Evolutionary conservation across 2,329 filamentous ascomycete genomes (phyloP).

Genomic region (Dactylellina sp.): DNA sequence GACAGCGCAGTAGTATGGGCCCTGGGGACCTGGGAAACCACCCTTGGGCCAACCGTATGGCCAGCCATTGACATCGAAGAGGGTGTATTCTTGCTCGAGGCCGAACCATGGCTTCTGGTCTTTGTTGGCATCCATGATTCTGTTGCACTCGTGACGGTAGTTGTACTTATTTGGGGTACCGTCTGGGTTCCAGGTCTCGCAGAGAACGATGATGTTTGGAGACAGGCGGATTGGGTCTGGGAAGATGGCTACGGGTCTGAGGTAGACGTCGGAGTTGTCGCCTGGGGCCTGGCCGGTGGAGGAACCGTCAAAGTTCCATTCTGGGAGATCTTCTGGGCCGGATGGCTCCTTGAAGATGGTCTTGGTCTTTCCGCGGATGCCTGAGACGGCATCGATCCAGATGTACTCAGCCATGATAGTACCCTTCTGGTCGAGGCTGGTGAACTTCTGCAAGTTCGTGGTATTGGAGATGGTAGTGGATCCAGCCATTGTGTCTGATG

Average conservation of each 20-base stretch:
- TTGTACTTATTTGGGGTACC: conserved; percentile 98
- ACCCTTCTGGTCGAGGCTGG: conserved; percentile 89
- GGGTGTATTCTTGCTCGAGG: conserved; percentile 97
- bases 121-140: conserved; percentile 89
- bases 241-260: conserved; percentile 88
- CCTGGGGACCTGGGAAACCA: conserved; percentile 91
- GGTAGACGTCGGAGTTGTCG: conserved; percentile 97
- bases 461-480: conserved; percentile 60
- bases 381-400: conserved; percentile 88
- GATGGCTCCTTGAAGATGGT: conserved; percentile 72
- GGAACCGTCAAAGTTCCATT: conserved; percentile 89
- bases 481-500: conserved; percentile 49
- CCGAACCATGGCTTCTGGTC: conserved; percentile 94
- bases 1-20: conserved; percentile 98
- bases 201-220: conserved; percentile 93
- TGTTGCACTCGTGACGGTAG: conserved; percentile 89
- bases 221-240: conserved; percentile 89
- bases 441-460: conserved; percentile 74
- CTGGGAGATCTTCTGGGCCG: conserved; percentile 74
- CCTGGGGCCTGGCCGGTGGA: conserved; percentile 92
- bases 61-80: conserved; percentile 84
- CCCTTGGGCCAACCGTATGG: conserved; percentile 92
- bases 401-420: conserved; percentile 93
- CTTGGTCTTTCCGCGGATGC: conserved; percentile 93
- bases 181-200: conserved; percentile 93